These are phyloP conservation scores for Alternaria sp. DNA, from an alignment of 2,329 filamentous ascomycete species.

Conservation along the genomic window DNA sequence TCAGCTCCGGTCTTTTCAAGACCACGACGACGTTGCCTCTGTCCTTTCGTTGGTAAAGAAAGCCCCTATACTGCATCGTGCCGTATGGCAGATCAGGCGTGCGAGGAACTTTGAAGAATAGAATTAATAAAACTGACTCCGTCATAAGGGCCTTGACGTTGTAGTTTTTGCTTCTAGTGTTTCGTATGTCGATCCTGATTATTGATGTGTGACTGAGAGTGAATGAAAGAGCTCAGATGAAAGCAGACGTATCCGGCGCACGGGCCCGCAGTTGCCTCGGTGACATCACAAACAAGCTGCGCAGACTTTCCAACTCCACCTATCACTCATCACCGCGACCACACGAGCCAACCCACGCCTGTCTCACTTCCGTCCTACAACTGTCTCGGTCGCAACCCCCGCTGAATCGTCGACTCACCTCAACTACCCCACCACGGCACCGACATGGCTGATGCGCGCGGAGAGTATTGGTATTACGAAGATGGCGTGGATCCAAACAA, in stretches of 20 bases:
- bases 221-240: background rate
- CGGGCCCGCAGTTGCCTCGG: constrained; percentile 27
- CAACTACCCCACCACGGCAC: background rate
- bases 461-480: constrained; percentile 72
- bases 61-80: background rate
- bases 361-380: constrained; percentile 2
- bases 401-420: background rate
- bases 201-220: background rate
- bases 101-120: background rate
- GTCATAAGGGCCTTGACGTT: background rate
- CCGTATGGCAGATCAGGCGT: background rate
- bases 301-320: constrained; percentile 23
- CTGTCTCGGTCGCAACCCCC: background rate
- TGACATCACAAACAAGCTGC: constrained; percentile 35
- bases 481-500: constrained; percentile 83
- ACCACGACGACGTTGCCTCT: background rate
- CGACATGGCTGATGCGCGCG: constrained; percentile 46
- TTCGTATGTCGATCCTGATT: background rate
- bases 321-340: constrained; percentile 2
- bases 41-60: no score
- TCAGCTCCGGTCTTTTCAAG: background rate
- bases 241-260: background rate
- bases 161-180: background rate
- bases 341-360: constrained; percentile 8
- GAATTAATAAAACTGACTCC: background rate